Evolutionary conservation across 73 alveolate genomes (phyloP).

Genomic region (Tetrahymena thermophila): DNA sequence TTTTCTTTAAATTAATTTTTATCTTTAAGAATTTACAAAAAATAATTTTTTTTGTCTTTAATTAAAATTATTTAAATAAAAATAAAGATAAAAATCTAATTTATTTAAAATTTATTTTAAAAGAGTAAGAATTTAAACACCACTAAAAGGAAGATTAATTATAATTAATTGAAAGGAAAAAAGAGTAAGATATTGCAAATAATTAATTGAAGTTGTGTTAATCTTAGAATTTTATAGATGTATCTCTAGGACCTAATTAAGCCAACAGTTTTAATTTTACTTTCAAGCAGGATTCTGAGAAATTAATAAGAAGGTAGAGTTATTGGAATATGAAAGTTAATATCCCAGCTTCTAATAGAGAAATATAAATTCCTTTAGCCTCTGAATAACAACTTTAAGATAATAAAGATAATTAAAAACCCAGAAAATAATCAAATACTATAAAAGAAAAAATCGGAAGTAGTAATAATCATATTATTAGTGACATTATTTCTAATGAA

Average conservation of each 20-base stretch:
- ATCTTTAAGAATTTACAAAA: too few species aligned
- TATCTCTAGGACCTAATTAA: neutral
- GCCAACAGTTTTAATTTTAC: neutral
- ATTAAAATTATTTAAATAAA: too few species aligned
- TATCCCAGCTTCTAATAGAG: neutral
- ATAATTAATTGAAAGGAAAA: neutral
- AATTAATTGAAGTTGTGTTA: neutral
- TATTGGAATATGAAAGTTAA: neutral
- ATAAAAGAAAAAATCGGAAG: neutral
- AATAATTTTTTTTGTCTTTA: too few species aligned
- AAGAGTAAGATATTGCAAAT: neutral
- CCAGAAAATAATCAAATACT: neutral
- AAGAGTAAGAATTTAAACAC: neutral
- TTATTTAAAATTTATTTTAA: too few species aligned
- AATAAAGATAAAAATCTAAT: too few species aligned
- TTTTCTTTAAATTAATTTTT: too few species aligned
- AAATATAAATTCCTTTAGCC: neutral
- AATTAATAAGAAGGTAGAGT: neutral
- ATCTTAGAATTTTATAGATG: neutral
- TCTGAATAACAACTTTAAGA: neutral
- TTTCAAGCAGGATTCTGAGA: neutral
- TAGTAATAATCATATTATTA: neutral
- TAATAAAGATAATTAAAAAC: neutral
- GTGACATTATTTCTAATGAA: neutral
- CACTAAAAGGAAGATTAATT: neutral